phyloP scores from a whole-genome alignment of 352 stramenopile genomes.

The Phytophthora boehmeriae region DNA sequence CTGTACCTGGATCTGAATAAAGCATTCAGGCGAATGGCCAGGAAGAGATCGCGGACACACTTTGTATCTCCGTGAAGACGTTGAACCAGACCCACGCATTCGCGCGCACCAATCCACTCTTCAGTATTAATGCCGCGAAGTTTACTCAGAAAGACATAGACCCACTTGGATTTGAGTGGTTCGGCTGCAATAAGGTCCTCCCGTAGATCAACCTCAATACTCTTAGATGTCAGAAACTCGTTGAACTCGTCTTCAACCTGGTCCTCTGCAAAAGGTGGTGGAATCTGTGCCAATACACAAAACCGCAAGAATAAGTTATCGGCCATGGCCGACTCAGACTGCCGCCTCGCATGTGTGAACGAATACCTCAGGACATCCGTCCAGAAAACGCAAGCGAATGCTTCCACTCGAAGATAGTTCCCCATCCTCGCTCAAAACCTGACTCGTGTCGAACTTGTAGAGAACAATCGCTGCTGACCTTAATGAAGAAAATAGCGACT shows the following conservation, averaged over 20 bases:
- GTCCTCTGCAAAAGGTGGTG: constrained; percentile 37
- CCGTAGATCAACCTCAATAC: constrained; percentile 28
- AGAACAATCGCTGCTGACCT: constrained; percentile 2
- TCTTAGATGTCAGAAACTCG: constrained; percentile 41
- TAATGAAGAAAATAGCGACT: constrained; percentile 29
- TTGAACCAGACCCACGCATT: constrained; percentile 57
- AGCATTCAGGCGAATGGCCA: constrained; percentile 68
- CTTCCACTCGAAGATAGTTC: constrained; percentile 49
- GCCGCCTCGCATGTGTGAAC: not conserved
- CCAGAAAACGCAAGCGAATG: constrained; percentile 50
- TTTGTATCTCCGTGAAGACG: constrained; percentile 42
- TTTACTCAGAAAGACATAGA: constrained; percentile 70
- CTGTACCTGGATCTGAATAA: constrained; percentile 52
- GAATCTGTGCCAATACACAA: constrained; percentile 43
- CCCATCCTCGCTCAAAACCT: constrained; percentile 43
- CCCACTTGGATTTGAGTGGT: constrained; percentile 67
- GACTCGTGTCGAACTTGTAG: constrained; percentile 9
- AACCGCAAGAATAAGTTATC: constrained; percentile 9
- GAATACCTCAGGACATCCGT: constrained; percentile 59
- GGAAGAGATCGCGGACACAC: constrained; percentile 54
- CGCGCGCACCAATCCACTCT: constrained; percentile 54
- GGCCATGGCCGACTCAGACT: not conserved
- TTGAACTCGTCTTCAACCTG: constrained; percentile 56
- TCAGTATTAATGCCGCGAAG: constrained; percentile 42
- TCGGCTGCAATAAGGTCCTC: constrained; percentile 55